phyloP scores from a whole-genome alignment of 352 stramenopile genomes.

The Pythium guiyangense region DNA sequence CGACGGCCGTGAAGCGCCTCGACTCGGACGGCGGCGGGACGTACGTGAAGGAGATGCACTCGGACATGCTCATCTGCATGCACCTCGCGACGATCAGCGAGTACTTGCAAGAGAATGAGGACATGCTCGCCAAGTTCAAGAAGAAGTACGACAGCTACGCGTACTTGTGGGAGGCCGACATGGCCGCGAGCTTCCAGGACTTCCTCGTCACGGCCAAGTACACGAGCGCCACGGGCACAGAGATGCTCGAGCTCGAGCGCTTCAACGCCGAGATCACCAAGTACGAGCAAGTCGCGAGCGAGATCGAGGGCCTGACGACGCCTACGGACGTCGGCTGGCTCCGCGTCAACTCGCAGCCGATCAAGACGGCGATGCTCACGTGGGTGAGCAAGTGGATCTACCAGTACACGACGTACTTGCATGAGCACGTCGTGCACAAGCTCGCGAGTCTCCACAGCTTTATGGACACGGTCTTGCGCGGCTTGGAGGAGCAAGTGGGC shows the following conservation, averaged over 20 bases:
- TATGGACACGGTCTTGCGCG: slow-evolving; percentile 90
- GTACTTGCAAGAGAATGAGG: slow-evolving; percentile 90
- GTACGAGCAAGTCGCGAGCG: slow-evolving; percentile 92
- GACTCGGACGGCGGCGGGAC: slow-evolving; percentile 93
- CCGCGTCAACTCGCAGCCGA: slow-evolving; percentile 95
- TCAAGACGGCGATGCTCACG: slow-evolving; percentile 95
- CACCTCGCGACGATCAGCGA: slow-evolving; percentile 93
- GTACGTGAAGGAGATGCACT: slow-evolving; percentile 96
- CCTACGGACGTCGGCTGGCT: slow-evolving; percentile 95
- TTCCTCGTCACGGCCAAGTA: slow-evolving; percentile 84
- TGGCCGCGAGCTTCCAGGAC: slow-evolving; percentile 88
- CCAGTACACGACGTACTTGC: slow-evolving; percentile 93
- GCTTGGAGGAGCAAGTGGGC: slow-evolving; percentile 87
- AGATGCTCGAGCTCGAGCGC: slow-evolving; percentile 91
- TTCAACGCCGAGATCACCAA: slow-evolving; percentile 96
- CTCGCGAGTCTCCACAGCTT: slow-evolving; percentile 88
- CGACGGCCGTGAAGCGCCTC: slow-evolving; percentile 94
- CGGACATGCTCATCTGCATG: slow-evolving; percentile 94
- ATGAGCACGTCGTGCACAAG: slow-evolving; percentile 90
- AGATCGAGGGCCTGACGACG: slow-evolving; percentile 88
- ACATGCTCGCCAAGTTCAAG: slow-evolving; percentile 91
- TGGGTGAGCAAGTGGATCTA: slow-evolving; percentile 97
- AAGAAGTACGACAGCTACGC: slow-evolving; percentile 93
- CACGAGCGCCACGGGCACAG: slow-evolving; percentile 69
- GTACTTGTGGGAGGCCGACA: slow-evolving; percentile 96